Evolutionary conservation across 1,284 basidiomycete genomes (phyloP), one percentile per base, ranked within the genome.

Genomic region (Tilletia setariae): DNA sequence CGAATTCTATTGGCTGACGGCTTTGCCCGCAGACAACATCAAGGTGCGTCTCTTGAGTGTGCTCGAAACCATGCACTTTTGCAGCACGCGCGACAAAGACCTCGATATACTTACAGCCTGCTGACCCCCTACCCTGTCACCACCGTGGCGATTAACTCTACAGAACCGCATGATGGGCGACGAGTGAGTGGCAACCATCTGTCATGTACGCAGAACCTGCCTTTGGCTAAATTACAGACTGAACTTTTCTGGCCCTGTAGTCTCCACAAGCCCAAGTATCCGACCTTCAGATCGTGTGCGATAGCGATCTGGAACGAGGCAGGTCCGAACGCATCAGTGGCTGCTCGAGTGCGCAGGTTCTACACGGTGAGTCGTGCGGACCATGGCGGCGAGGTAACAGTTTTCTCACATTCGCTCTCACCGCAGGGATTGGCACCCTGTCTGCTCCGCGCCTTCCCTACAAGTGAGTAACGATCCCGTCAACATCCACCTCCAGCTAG

Each of bases 1-100:
- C 23, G 83, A 84, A 63, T 65, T 80, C 1, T 84, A 82, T 67
- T 84, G 84, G 83, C 67, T 86, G 21, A 87, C 89, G 83, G 89
- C 87, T 21, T 90, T 91, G 63, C 89, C 90, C 0, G 87, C 89
- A 32, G 91, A 92, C 81, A 90, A 90, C 75, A 84, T 91, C 70
- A 92, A 92, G 56, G 56, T 61, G 11, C 6, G 35, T 40, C 4
- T 40, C 35, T 40, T 40, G 30, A 35, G 28, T 61, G n/a, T 15
- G 30, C 56, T 9, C 28, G 28, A 15, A 7, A 21, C 19, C 6
- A 49, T 44, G 43, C 11, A 9, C 43, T 44, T 44, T 44, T 9
- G 43, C n/a, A n/a, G n/a, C n/a, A n/a, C n/a, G n/a, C n/a, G n/a
- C n/a, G n/a, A n/a, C n/a, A n/a, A n/a, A n/a, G n/a, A n/a, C n/a